Conservation (phyloP, 148 eudicot genomes). For the Euryodendron excelsum region DNA sequence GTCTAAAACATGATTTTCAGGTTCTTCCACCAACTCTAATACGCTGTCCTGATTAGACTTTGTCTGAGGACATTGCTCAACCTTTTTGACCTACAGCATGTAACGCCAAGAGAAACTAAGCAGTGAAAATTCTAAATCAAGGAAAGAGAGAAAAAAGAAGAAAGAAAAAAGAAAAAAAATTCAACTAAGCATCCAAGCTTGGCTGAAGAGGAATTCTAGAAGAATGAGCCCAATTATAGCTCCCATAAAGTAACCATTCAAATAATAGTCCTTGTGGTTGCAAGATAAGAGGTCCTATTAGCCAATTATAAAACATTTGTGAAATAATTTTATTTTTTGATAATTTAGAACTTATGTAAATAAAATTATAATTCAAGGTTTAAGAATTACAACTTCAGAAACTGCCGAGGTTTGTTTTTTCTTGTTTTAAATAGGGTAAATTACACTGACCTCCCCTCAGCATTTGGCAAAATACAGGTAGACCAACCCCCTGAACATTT, state of each 20-base stretch:
- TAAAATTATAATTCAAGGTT: background rate
- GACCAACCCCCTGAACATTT: no score
- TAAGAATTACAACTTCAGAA: background rate
- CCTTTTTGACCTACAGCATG: slow-evolving; percentile 46
- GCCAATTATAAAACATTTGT: background rate
- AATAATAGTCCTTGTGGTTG: background rate
- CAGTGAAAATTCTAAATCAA: background rate
- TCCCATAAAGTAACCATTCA: background rate
- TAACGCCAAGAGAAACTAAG: slow-evolving; percentile 1
- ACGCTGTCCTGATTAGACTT: slow-evolving; percentile 23
- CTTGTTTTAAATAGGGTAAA: no score
- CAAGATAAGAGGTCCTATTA: no score
- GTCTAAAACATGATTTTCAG: slow-evolving; percentile 29
- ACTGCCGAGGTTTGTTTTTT: background rate
- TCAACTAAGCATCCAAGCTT: background rate
- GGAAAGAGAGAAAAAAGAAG: background rate
- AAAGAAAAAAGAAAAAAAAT: background rate
- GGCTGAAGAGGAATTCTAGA: background rate
- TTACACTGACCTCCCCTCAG: no score
- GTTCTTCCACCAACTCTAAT: slow-evolving; percentile 30
- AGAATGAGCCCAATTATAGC: background rate
- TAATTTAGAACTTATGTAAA: no score
- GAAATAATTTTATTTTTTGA: no score
- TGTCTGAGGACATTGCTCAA: slow-evolving; percentile 35
- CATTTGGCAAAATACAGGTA: no score